Conservation (phyloP, 2,329 filamentous ascomycete species). For the Trichoderma atroviride region DNA sequence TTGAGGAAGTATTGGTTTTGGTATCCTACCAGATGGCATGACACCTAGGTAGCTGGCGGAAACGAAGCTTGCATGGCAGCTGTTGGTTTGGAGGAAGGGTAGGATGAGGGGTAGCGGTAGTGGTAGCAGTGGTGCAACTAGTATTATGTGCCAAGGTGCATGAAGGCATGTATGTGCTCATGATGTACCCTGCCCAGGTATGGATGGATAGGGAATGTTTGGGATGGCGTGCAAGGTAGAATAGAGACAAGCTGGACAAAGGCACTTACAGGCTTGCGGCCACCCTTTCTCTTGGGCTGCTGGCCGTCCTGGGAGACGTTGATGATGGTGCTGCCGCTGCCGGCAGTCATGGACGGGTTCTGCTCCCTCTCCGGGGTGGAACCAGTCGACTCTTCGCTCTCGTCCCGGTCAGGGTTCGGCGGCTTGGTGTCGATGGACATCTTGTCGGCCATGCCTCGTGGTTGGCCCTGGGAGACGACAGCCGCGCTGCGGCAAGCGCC, state of each 20-base stretch:
- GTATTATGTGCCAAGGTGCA: not conserved
- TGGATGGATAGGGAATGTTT: not conserved
- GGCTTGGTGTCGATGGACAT: constrained; percentile 62
- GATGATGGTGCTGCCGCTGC: constrained; percentile 32
- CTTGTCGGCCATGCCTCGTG: constrained; percentile 63
- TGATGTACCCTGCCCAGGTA: not conserved
- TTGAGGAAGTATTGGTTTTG: not conserved
- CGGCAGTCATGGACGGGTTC: constrained; percentile 39
- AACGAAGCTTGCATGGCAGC: not conserved
- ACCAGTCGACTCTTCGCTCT: constrained; percentile 63
- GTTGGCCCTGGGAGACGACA: constrained; percentile 37
- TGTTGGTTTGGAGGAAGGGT: not conserved
- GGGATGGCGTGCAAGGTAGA: not conserved
- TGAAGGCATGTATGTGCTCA: not conserved
- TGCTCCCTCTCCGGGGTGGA: constrained; percentile 63
- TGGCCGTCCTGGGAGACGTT: constrained; percentile 54
- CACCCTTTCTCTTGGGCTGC: constrained; percentile 92
- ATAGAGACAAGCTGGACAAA: not conserved
- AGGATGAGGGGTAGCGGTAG: not conserved
- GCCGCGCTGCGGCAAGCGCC: constrained; percentile 44
- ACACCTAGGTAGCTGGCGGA: not conserved
- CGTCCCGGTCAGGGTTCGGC: constrained; percentile 51
- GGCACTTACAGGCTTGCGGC: constrained; percentile 87
- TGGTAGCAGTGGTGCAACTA: not conserved
- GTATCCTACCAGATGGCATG: not conserved